A percentile compares a stretch with the other conserved stretches of the same genome.
Conservation (phyloP, 2,329 filamentous ascomycete species). For the Clonostachys rhizophaga region DNA sequence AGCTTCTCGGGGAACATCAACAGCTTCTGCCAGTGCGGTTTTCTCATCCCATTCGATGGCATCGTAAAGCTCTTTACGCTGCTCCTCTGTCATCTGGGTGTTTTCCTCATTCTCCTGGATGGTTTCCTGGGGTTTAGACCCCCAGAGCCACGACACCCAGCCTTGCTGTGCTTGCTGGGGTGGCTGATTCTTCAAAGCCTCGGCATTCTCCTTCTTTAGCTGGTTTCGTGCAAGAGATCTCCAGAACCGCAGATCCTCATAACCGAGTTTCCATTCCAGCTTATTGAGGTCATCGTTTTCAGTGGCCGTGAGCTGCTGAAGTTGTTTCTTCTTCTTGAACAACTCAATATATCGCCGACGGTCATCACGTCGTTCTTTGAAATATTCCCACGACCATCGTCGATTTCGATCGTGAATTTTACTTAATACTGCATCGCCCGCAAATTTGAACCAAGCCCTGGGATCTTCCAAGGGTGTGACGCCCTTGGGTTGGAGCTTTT, state of each 20-base stretch:
- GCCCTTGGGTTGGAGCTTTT: conserved; percentile 81
- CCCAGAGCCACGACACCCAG: conserved; percentile 93
- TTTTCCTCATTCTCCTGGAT: conserved; percentile 64
- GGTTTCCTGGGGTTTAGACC: conserved; percentile 59
- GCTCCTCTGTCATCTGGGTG: conserved; percentile 87
- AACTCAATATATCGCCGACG: conserved; percentile 84
- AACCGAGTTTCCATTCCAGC: conserved; percentile 83
- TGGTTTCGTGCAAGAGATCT: conserved; percentile 90
- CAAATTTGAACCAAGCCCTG: conserved; percentile 87
- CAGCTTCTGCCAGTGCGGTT: conserved; percentile 76
- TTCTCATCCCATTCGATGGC: conserved; percentile 99
- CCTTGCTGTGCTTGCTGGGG: conserved; percentile 66
- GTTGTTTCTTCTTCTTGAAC: conserved; percentile 90
- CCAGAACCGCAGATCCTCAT: conserved; percentile 98
- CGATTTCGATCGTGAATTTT: conserved; percentile 95
- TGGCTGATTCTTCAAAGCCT: conserved; percentile 65
- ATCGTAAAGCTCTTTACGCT: conserved; percentile 93
- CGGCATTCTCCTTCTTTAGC: conserved; percentile 89
- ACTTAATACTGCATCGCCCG: conserved; percentile 79
- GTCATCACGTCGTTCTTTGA: conserved; percentile 87
- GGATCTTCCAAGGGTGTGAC: conserved; percentile 83
- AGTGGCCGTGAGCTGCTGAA: conserved; percentile 62
- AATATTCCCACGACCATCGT: conserved; percentile 94
- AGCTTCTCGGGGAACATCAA: conserved; percentile 86
- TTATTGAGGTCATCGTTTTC: conserved; percentile 70